Evolutionary conservation across 2,329 filamentous ascomycete genomes (phyloP), one percentile per base, ranked within the genome.

Genomic region (Lizonia empirigonia): DNA sequence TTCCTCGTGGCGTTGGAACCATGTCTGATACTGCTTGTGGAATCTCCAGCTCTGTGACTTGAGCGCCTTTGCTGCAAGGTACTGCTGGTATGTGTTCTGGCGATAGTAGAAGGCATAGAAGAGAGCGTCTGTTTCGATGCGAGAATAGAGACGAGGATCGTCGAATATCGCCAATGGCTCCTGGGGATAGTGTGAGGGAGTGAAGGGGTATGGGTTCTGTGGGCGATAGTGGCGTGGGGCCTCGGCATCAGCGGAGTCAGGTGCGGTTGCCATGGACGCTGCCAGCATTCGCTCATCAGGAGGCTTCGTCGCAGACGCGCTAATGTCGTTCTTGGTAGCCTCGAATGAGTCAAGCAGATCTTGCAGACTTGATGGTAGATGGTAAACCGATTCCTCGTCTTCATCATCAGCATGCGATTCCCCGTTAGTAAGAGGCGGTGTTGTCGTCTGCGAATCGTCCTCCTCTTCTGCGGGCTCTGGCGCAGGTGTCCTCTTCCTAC

Each of bases 21-120:
- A 99, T 1, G 94, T 99, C 75, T 76, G 94, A 71, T 99, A 99
- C 74, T 97, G 94, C 80, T 99, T 99, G 78, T 99, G 94, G 74
- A 99, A 99, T 49, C 94, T 85, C 94, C 94, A 99, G 75, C 92
- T 97, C 75, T 99, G 94, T 61, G 93, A 90, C 77, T 99, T 99
- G 44, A 99, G 79, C n/a, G 94, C 91, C 76, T 96, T 96, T 12
- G 94, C 94, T 1, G 94, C 91, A 52, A 97, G 82, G 70, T 92
- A 97, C 72, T 99, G 94, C 73, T 97, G 92, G 64, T 96, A 92
- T 1, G 91, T 92, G 20, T 91, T 91, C 75, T 99, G 94, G 63
- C 93, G 91, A 79, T 99, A 99, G 80, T 99, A 99, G 77, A 99
- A 99, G 36, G 96, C 89, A 76, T 99, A 99, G 76, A 99, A 99